Evolutionary conservation across 2,329 filamentous ascomycete genomes (phyloP), one percentile per base, ranked within the genome.

Genomic region (Trichoderma harzianum): DNA sequence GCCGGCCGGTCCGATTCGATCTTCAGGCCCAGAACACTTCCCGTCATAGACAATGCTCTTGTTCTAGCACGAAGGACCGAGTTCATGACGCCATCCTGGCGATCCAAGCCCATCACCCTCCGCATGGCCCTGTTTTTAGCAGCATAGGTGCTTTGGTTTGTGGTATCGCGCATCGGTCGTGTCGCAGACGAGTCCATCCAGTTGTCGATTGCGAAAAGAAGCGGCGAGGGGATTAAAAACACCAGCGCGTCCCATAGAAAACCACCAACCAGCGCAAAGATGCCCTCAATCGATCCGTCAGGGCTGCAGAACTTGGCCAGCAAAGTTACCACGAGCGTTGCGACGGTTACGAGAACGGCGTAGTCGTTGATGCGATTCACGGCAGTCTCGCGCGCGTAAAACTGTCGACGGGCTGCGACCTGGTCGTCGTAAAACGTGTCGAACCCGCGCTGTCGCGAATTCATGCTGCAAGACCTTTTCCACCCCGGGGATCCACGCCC

Each of bases 51-150:
- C 51, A 90, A 79, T 24, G 87, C 85, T 70, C 87, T 86, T 70
- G 87, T 86, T 39, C 89, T 86, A 4, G 85, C 89, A 75, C 88
- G 85, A 51, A 89, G 86, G 16, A 89, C 87, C 7, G 86, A 86
- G 62, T 83, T 85, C 77, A 90, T 85, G 74, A 90, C 83, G 64
- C 87, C 84, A 47, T 84, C 83, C 6, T 83, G 79, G 66, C 78
- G 84, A 75, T 89, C 87, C 73, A 92, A 77, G 2, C 90, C 87
- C 39, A 93, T 79, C 36, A 93, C 85, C 73, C 88, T 87, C 75
- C 86, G 85, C 82, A 94, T 86, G 11, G 86, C 85, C 75, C 90
- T 87, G 78, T 88, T 90, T 80, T 94, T 94, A 30, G 86, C 86
- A 18, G 84, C 85, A 82, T 86, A 83, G 55, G 80, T 85, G 75